A percentile compares a stretch with the other conserved stretches of the same genome.
Conservation (phyloP, 2,329 filamentous ascomycete genomes). For the Fusarium sp. region DNA sequence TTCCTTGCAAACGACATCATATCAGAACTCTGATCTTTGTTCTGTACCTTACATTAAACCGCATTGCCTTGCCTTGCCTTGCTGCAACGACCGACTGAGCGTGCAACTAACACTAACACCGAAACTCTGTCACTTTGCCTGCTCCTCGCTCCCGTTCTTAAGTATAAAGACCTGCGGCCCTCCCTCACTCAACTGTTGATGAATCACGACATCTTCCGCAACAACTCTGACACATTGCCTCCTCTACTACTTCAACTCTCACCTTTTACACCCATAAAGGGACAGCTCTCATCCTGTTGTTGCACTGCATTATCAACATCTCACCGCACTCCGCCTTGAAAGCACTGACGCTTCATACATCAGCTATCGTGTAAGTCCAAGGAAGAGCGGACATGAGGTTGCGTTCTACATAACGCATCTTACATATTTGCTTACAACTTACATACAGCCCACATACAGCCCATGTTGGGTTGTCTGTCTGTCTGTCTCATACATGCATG, state of each 20-base stretch:
- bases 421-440: slow-evolving; percentile 11
- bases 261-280: background rate
- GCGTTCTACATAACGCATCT: slow-evolving; percentile 4
- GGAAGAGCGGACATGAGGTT: slow-evolving; percentile 17
- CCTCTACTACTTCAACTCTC: background rate
- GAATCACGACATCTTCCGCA: slow-evolving; percentile 9
- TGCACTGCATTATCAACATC: slow-evolving; percentile 2
- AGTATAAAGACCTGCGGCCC: slow-evolving; percentile 31
- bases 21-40: slow-evolving; percentile 12
- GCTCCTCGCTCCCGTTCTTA: background rate
- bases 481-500: slow-evolving; percentile 22
- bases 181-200: slow-evolving; percentile 3
- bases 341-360: background rate
- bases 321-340: slow-evolving; percentile 9
- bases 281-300: background rate
- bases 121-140: slow-evolving; percentile 4
- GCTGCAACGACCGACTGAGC: slow-evolving; percentile 5
- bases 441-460: background rate
- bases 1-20: slow-evolving; percentile 37
- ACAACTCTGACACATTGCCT: slow-evolving; percentile 1
- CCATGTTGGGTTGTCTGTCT: slow-evolving; percentile 20
- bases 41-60: slow-evolving; percentile 6
- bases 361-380: slow-evolving; percentile 21
- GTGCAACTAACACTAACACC: slow-evolving; percentile 10
- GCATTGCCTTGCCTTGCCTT: background rate